Evolutionary conservation across 176 grass and related monocot species (phyloP).

Genomic region (Microstegium vimineum): DNA sequence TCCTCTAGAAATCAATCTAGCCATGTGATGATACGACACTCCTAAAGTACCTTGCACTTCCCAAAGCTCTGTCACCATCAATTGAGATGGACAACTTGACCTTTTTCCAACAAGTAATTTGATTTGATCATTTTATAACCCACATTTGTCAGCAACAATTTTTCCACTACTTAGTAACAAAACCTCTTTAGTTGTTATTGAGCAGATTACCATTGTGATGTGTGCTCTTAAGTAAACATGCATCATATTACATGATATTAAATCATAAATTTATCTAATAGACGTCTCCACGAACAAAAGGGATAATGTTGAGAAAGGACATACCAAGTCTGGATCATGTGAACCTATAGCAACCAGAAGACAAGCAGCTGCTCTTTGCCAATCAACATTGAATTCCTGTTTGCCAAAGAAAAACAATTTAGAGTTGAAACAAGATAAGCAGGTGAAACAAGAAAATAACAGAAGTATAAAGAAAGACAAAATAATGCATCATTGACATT

Average conservation of each 20-base stretch:
- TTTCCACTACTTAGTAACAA: neutral
- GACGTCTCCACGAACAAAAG: neutral
- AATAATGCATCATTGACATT: neutral
- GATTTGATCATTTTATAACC: neutral
- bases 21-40: neutral
- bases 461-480: neutral
- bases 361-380: conserved; percentile 89
- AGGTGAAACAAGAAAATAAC: conserved; percentile 11
- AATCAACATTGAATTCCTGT: conserved; percentile 89
- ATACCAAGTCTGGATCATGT: conserved; percentile 85
- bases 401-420: conserved; percentile 20
- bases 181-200: neutral
- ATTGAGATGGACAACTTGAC: neutral
- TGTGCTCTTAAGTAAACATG: neutral
- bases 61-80: neutral
- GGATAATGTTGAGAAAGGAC: conserved; percentile 1
- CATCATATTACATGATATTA: neutral
- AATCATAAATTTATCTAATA: conserved; percentile 8
- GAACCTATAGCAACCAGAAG: conserved; percentile 94
- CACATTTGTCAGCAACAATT: neutral
- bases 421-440: conserved; percentile 11
- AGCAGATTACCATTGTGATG: neutral
- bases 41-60: neutral
- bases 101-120: neutral
- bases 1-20: neutral